These are phyloP conservation scores for Phlyctochytrium planicorne DNA, from an alignment of 192 early-diverging fungal species.

Conservation along the genomic window DNA sequence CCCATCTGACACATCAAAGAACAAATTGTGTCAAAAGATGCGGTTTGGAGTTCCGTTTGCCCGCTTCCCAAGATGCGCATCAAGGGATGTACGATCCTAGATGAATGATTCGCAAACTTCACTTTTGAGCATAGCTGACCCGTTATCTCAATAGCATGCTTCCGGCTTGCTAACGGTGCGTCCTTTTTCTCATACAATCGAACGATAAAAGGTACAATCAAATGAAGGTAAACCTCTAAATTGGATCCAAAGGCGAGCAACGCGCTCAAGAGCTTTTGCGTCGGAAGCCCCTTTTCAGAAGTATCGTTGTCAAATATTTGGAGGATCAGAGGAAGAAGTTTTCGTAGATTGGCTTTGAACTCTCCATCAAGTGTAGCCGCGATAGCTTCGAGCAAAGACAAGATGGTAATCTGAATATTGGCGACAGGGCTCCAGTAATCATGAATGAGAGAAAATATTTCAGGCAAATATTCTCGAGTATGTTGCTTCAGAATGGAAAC, in stretches of 20 bases:
- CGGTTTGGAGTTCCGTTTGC: conserved; percentile 53
- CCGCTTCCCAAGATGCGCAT: conserved; percentile 66
- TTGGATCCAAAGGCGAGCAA: conserved; percentile 80
- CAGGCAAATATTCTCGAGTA: conserved; percentile 80
- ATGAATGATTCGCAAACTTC: conserved; percentile 81
- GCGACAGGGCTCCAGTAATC: conserved; percentile 69
- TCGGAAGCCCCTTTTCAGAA: conserved; percentile 61
- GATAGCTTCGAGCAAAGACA: conserved; percentile 83
- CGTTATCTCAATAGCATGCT: conserved; percentile 68
- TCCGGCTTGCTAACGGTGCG: conserved; percentile 57
- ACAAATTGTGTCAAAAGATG: conserved; percentile 82
- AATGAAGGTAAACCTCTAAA: conserved; percentile 89
- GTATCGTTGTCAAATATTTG: conserved; percentile 79
- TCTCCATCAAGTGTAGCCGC: conserved; percentile 83
- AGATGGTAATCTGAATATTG: conserved; percentile 76
- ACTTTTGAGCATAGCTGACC: conserved; percentile 71
- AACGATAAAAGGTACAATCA: conserved; percentile 84
- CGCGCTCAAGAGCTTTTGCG: conserved; percentile 70
- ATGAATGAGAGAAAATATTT: conserved; percentile 77
- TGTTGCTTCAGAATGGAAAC: conserved; percentile 85
- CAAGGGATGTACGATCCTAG: conserved; percentile 82
- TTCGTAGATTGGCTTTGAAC: conserved; percentile 80
- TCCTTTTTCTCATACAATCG: conserved; percentile 73
- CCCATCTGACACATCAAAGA: conserved; percentile 82
- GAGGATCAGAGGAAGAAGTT: conserved; percentile 78